Base-by-base conservation (phyloP, 495 filamentous ascomycete genomes). In the Copromyces sp. region DNA sequence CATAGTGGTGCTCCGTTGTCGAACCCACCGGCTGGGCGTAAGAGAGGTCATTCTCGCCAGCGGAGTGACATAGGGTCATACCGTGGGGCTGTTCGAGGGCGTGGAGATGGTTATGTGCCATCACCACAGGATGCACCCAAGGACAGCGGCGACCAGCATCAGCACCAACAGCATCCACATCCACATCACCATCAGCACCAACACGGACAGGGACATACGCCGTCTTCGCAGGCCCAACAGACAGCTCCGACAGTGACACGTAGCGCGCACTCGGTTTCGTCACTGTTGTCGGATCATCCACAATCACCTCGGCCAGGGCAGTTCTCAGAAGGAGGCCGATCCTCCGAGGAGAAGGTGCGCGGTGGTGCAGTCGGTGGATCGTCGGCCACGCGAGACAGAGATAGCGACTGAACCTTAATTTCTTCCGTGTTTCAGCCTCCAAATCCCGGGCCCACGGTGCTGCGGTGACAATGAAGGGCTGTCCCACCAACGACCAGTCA, bases 11-110 rank as follows among this genome's bases (percentile, higher is more conserved):
- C 87, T 2, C 81, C 53, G 24, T 61, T 84, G 40, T 83, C 86
- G 9, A 86, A 86, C 44, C 87, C 84, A 9, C 85, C 89, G 38
- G 85, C 88, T 24, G 86, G 87, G 73, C 85, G 88, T 69, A 85
- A 88, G 71, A 83, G 89, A 68, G 88, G 89, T 39, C 90, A 92
- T 76, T 90, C 90, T 37, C 87, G 91, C 74, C 87, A 91, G 72
- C 86, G 90, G 76, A 93, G 90, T 77, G 91, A 93, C 75, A 81
- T 89, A 68, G 88, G 87, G 45, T 81, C 83, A 40, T 85, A 86
- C 74, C 80, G 84, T 38, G 76, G 81, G 37, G 74, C 79, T 70
- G 82, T 73, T 68, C 82, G 81, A 68, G 82, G 74, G 9, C 79
- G 77, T 72, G 81, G 73, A 38, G 84, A 82, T 39, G 75, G 75